Evolutionary conservation across 768 basidiomycete species (phyloP), one percentile per base, ranked within the genome.

Genomic region (Glaciozyma antarctica): DNA sequence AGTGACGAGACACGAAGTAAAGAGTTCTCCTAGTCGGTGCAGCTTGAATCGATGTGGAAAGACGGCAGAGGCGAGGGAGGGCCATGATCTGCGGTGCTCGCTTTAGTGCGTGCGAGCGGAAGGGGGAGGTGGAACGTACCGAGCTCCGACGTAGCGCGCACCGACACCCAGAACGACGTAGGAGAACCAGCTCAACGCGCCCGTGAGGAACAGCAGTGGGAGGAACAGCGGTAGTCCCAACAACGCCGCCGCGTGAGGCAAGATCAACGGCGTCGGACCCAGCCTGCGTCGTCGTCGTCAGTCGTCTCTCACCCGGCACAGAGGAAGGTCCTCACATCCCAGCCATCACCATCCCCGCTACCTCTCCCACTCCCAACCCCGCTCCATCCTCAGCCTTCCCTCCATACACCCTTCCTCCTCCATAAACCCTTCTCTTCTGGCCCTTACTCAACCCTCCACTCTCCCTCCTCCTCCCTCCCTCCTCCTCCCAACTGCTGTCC

Each of bases 81-180:
- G 66, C 58, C 61, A 71, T 8, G 69, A 70, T 21, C 62, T 70
- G 59, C 7, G 8, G 24, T 43, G 2, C 0, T 8, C 21, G 9
- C 13, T 28, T 49, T 21, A 53, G 32, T 7, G 30, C 9, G 12
- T 19, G 13, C 54, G 17, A 22, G 49, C 17, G 43, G 15, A 54
- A 21, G 21, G 3, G 5, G 44, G 1, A 26, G 15, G 26, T 54
- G 8, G n/a, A 7, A 38, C 61, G 30, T 19, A 66, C 69, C 66
- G 32, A 5, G 73, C 71, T 2, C 73, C 73, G 19, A 72, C 71
- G 44, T 74, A 74, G 19, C 73, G 63, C 24, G 67, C 68, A 22
- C 70, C 64, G 0, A 66, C 68, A 19, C 65, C 70, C 21, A 74
- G 24, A 3, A 67, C 63, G 43, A 73, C 61, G 15, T 68, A 70